These are phyloP conservation scores for Zoysia matrella DNA, from an alignment of 202 grass and related monocot genomes.

Conservation along the genomic window DNA sequence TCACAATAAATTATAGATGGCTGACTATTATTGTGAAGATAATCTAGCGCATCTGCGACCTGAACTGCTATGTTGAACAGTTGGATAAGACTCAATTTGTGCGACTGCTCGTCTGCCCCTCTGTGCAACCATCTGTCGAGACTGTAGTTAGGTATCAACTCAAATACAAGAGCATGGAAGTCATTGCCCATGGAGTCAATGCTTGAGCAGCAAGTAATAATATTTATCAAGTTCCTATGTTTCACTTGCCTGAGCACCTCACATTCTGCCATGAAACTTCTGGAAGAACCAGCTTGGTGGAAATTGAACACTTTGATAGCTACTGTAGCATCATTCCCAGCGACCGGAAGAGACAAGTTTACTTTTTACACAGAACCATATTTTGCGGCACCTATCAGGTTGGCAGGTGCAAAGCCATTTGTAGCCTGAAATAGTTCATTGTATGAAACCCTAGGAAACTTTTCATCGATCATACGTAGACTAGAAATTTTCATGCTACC, in stretches of 20 bases:
- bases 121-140: conserved; percentile 57
- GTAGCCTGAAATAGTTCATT: conserved; percentile 39
- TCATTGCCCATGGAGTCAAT: conserved; percentile 32
- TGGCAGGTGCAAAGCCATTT: conserved; percentile 40
- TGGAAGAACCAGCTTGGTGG: conserved; percentile 33
- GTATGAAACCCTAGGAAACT: conserved; percentile 52
- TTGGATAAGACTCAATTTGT: conserved; percentile 24
- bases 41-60: conserved; percentile 49
- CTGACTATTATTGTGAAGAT: conserved; percentile 48
- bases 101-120: conserved; percentile 2
- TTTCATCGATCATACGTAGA: neutral
- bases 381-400: conserved; percentile 56
- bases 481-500: neutral
- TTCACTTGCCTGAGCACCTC: conserved; percentile 31
- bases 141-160: conserved; percentile 55
- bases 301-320: conserved; percentile 54
- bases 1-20: conserved; percentile 39
- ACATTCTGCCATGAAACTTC: conserved; percentile 51
- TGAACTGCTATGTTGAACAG: conserved; percentile 50
- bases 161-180: conserved; percentile 49
- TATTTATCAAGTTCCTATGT: conserved; percentile 51
- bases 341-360: conserved; percentile 23
- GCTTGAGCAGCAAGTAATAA: conserved; percentile 46
- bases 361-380: conserved; percentile 51
- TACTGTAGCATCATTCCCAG: conserved; percentile 7